These are phyloP conservation scores for Penicillium fimorum DNA, from an alignment of 495 filamentous ascomycete genomes.

Conservation along the genomic window DNA sequence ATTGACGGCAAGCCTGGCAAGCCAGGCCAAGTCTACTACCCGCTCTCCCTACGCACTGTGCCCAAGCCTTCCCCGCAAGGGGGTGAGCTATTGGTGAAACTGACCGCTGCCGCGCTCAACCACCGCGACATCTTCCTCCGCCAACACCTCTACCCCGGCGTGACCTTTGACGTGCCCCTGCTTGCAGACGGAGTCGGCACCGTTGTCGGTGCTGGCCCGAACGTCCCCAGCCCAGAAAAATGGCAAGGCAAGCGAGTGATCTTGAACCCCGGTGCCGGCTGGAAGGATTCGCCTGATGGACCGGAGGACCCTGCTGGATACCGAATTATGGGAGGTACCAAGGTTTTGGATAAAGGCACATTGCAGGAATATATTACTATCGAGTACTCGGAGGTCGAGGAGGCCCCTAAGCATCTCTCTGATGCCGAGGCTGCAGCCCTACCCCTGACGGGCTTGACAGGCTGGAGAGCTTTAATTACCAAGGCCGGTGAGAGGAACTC, in stretches of 20 bases:
- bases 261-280: slow-evolving; percentile 70
- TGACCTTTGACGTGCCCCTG: slow-evolving; percentile 71
- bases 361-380: slow-evolving; percentile 70
- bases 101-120: slow-evolving; percentile 79
- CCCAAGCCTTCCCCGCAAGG: slow-evolving; percentile 60
- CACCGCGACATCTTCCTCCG: slow-evolving; percentile 92
- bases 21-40: slow-evolving; percentile 78
- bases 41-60: slow-evolving; percentile 59
- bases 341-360: slow-evolving; percentile 60
- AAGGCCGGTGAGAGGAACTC: slow-evolving; percentile 62
- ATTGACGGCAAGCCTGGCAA: slow-evolving; percentile 66
- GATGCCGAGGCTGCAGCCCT: slow-evolving; percentile 75
- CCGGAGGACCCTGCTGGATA: slow-evolving; percentile 66
- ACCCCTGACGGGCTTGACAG: slow-evolving; percentile 82
- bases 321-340: slow-evolving; percentile 71
- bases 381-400: slow-evolving; percentile 67
- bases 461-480: slow-evolving; percentile 74
- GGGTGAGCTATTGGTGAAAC: slow-evolving; percentile 62
- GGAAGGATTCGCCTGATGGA: slow-evolving; percentile 65
- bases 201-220: slow-evolving; percentile 61
- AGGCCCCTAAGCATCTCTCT: slow-evolving; percentile 67
- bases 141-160: slow-evolving; percentile 82
- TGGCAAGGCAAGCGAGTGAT: slow-evolving; percentile 70
- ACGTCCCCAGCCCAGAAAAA: slow-evolving; percentile 41
- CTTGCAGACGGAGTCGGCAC: slow-evolving; percentile 75